Evolutionary conservation across 805 yeast genomes (phyloP), one percentile per base, ranked within the genome.

Genomic region (Ogataea minuta): DNA sequence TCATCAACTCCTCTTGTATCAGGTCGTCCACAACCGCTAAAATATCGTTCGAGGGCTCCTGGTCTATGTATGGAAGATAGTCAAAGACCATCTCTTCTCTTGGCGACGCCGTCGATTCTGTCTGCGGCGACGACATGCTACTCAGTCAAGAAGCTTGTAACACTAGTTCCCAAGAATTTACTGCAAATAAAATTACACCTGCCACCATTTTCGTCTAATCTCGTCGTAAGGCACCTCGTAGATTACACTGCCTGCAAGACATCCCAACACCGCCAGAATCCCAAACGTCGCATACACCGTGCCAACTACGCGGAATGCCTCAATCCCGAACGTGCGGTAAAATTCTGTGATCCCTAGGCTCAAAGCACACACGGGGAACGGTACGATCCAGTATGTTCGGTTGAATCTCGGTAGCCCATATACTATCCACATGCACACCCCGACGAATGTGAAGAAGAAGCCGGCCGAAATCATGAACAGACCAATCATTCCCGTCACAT

Each of bases 341-440:
- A 86, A 56, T 49, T 76, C 73, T 10, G 66, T 62, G 41, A 77
- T 68, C 1, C 85, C 79, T 11, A 83, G 53, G 1, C 83, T 67
- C 78, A 84, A 76, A 0, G 91, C 85, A 3, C 95, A 95, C 52
- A 85, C 52, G 4, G 95, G 95, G 77, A 87, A 88, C 46, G 95
- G 81, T 69, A 84, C 74, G 15, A 87, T 76, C 95, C 95, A 84
- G 74, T 77, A 79, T 0, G 73, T 71, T 44, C 68, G 67, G 36
- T 67, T 66, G 54, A 74, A 77, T 13, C 29, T 35, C 1, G 53
- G 53, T 7, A 48, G 23, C 1, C 71, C 70, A 12, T 53, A 42
- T 11, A 54, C 47, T 1, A 57, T 4, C 3, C 64, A 56, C 12
- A 70, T 59, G 0, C 62, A 42, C 2, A 69, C 16, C 1, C 78